phyloP scores from a whole-genome alignment of 1,284 basidiomycete species.

The Cerrena zonata region DNA sequence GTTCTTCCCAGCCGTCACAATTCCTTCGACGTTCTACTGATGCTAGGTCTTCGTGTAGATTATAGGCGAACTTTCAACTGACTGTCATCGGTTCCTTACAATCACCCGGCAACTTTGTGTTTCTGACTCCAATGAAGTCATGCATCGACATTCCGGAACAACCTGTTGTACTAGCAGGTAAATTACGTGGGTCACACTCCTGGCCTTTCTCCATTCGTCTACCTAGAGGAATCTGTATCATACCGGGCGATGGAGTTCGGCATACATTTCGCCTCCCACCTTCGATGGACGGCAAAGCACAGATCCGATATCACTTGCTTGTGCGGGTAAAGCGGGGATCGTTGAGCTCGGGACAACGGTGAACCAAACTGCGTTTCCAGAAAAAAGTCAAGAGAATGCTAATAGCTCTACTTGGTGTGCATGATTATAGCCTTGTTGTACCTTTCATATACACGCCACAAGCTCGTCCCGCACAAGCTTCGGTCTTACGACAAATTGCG shows the following conservation, averaged over 20 bases:
- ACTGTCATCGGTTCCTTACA: slow-evolving; percentile 38
- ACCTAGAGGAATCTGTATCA: slow-evolving; percentile 33
- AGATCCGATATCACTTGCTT: slow-evolving; percentile 45
- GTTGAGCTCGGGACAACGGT: slow-evolving; percentile 27
- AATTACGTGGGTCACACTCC: slow-evolving; percentile 37
- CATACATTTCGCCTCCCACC: slow-evolving; percentile 37
- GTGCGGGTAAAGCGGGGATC: slow-evolving; percentile 43
- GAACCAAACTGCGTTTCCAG: slow-evolving; percentile 1
- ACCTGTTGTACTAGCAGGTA: slow-evolving; percentile 31
- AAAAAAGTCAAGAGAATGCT: not conserved
- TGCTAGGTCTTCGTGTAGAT: slow-evolving; percentile 3
- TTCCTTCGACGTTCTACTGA: not conserved
- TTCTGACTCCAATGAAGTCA: slow-evolving; percentile 7
- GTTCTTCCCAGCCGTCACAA: too few relatives aligned
- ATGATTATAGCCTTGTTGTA: slow-evolving; percentile 18
- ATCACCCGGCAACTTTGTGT: slow-evolving; percentile 27
- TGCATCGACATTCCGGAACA: not conserved
- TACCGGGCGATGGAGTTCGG: slow-evolving; percentile 9
- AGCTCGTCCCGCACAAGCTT: slow-evolving; percentile 38
- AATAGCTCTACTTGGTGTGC: slow-evolving; percentile 11
- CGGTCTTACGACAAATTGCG: slow-evolving; percentile 41
- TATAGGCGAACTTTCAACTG: slow-evolving; percentile 14
- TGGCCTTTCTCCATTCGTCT: slow-evolving; percentile 45
- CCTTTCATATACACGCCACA: slow-evolving; percentile 38
- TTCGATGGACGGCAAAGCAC: slow-evolving; percentile 41